These are phyloP conservation scores for Sporothrix brasiliensis DNA, from an alignment of 2,329 filamentous ascomycete genomes.

Conservation along the genomic window DNA sequence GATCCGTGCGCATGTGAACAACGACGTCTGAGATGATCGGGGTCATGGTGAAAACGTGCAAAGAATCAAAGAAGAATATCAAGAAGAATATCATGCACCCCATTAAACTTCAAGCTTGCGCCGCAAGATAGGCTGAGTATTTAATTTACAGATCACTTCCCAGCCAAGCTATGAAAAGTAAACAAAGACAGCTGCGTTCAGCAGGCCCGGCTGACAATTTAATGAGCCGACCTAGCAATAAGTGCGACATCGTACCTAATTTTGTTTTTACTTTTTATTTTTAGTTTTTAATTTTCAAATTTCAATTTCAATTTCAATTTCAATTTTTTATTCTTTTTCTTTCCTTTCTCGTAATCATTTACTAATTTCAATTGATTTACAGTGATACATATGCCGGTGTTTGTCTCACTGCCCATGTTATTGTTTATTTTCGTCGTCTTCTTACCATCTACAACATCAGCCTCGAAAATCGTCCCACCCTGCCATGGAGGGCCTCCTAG, in stretches of 20 bases:
- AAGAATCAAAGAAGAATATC: no score
- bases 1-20: slow-evolving; percentile 9
- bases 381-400: no score
- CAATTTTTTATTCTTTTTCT: background rate
- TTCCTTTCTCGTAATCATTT: no score
- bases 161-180: no score
- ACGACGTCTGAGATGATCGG: background rate
- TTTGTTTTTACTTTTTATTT: background rate
- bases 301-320: background rate
- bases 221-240: background rate
- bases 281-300: background rate
- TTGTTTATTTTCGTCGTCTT: background rate
- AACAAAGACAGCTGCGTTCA: no score
- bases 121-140: background rate
- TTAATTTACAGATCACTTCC: background rate
- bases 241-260: no score
- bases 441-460: background rate
- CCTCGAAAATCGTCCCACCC: background rate
- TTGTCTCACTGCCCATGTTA: no score
- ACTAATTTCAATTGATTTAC: background rate
- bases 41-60: background rate
- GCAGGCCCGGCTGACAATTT: background rate
- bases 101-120: no score
- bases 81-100: no score
- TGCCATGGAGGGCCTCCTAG: background rate